Conservation (phyloP, 2,329 filamentous ascomycete species). For the Phyllosticta citriasiana region DNA sequence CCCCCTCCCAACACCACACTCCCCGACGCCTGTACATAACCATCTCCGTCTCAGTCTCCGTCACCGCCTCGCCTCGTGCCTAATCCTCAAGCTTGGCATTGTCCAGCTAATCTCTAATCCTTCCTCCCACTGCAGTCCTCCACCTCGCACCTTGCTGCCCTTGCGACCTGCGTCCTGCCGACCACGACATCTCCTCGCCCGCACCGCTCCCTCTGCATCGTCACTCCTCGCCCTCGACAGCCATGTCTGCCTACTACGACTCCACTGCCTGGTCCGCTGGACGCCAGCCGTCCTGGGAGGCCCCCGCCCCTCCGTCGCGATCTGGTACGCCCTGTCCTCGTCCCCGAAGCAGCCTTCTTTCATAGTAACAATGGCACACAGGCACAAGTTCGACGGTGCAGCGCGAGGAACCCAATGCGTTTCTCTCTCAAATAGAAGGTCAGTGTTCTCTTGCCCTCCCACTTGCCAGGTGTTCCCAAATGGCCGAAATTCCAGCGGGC, state of each 20-base stretch:
- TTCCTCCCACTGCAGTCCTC: neutral
- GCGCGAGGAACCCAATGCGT: slow-evolving; percentile 63
- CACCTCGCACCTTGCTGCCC: slow-evolving; percentile 1
- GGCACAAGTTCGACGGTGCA: slow-evolving; percentile 62
- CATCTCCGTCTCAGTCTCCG: neutral
- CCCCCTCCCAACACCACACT: slow-evolving; percentile 9
- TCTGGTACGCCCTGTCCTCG: slow-evolving; percentile 48
- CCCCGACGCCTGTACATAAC: slow-evolving; percentile 8
- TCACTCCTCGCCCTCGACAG: slow-evolving; percentile 1
- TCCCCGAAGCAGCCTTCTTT: slow-evolving; percentile 12
- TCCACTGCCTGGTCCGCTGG: slow-evolving; percentile 52
- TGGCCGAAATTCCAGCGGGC: neutral
- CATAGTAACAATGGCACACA: slow-evolving; percentile 31
- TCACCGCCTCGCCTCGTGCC: neutral
- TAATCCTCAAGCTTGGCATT: neutral
- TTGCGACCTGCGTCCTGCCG: neutral
- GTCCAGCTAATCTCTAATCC: slow-evolving; percentile 6
- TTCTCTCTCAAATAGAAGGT: slow-evolving; percentile 85
- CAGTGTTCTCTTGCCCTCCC: slow-evolving; percentile 19
- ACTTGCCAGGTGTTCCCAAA: neutral
- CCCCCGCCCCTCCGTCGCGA: slow-evolving; percentile 60
- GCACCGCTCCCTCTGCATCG: slow-evolving; percentile 1
- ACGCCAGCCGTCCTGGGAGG: slow-evolving; percentile 62
- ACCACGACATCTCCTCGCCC: neutral
- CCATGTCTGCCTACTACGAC: slow-evolving; percentile 52